Conservation (phyloP, 306 rosid species). For the Glycine soja region DNA sequence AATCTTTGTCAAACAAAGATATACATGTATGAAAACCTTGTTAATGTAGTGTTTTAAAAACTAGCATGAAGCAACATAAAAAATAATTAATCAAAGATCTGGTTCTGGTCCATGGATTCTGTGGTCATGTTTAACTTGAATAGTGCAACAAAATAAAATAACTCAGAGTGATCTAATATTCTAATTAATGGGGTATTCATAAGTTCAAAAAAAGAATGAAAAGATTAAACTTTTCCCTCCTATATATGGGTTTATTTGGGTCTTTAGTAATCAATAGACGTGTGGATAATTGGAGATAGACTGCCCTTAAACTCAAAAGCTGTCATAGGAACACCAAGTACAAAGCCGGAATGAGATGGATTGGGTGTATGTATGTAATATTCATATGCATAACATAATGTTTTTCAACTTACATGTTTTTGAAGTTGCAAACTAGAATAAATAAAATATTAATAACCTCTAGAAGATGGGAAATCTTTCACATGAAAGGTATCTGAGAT, state of each 20-base stretch:
- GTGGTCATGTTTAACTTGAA: conserved; percentile 29
- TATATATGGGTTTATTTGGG: conserved; percentile 13
- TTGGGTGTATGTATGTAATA: not conserved
- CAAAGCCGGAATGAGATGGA: conserved; percentile 36
- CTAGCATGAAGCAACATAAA: conserved; percentile 31
- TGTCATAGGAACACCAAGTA: conserved; percentile 31
- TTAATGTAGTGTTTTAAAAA: conserved; percentile 38
- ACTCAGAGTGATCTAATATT: conserved; percentile 22
- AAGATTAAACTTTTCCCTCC: not conserved
- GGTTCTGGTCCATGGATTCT: conserved; percentile 24
- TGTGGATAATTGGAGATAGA: not conserved
- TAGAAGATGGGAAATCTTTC: conserved; percentile 39
- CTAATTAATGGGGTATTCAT: conserved; percentile 38
- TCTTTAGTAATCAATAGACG: conserved; percentile 18
- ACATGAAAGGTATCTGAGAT: conserved; percentile 26
- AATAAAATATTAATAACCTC: not conserved
- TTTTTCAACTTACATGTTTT: not conserved
- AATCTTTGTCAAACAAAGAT: conserved; percentile 39
- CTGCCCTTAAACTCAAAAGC: conserved; percentile 3
- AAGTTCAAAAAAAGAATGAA: not conserved
- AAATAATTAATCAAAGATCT: conserved; percentile 36
- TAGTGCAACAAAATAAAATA: conserved; percentile 32
- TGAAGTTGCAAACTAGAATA: conserved; percentile 3
- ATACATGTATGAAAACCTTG: conserved; percentile 23
- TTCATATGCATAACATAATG: conserved; percentile 25